These are phyloP conservation scores for Microstegium vimineum DNA, from an alignment of 176 grass and related monocot species.

Conservation along the genomic window DNA sequence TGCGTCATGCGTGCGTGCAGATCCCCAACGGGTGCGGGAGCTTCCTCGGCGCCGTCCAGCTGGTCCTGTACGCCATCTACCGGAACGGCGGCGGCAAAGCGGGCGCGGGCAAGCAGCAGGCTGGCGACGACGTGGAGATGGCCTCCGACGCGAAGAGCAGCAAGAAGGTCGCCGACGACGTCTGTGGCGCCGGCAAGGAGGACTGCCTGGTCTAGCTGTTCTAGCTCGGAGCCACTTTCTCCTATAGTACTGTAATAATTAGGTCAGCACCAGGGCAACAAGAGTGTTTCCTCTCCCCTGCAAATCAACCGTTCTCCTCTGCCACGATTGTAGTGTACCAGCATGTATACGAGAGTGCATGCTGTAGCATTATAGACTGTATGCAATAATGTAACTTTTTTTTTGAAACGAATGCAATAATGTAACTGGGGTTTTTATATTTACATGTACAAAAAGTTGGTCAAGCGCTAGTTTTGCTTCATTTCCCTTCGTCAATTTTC, in stretches of 20 bases:
- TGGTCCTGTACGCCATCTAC: constrained; percentile 78
- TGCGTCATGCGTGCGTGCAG: constrained; percentile 15
- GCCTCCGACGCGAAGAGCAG: constrained; percentile 10
- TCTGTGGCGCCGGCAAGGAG: neutral
- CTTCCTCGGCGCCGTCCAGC: constrained; percentile 71
- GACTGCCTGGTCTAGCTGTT: constrained; percentile 33
- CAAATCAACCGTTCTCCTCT: neutral
- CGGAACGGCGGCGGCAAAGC: constrained; percentile 45
- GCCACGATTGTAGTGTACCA: neutral
- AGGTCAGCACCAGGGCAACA: neutral
- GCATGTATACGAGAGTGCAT: neutral
- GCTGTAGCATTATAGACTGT: neutral
- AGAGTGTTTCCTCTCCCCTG: neutral
- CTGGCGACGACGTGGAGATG: constrained; percentile 30
- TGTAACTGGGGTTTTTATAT: neutral
- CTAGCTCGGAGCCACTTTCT: neutral
- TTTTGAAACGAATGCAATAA: too few species aligned
- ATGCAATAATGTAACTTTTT: too few species aligned
- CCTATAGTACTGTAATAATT: accelerated
- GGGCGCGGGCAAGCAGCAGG: neutral
- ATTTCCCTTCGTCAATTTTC: neutral
- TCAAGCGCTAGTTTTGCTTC: neutral
- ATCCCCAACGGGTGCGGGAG: constrained; percentile 92
- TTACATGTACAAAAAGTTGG: neutral
- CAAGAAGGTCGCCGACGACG: constrained; percentile 39